phyloP scores from a whole-genome alignment of 129 eudicot species.

The Arctium lappa region DNA sequence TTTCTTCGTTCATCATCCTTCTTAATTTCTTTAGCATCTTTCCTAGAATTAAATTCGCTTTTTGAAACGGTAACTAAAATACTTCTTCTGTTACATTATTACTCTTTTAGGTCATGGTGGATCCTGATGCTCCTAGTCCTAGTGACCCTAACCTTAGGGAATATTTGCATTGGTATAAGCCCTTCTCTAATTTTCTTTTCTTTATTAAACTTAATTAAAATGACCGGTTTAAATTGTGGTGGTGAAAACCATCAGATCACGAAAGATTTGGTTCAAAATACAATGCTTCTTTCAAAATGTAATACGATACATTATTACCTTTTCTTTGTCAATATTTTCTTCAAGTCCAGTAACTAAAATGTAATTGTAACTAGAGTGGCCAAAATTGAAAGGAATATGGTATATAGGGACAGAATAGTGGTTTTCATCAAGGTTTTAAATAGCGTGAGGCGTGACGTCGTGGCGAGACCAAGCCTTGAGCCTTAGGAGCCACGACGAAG shows the following conservation, averaged over 20 bases:
- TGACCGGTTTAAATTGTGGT: not conserved
- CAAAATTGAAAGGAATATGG: not conserved
- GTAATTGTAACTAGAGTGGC: not conserved
- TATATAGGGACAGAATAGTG: not conserved
- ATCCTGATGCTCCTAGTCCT: conserved; percentile 95
- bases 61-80: not conserved
- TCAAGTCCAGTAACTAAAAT: not conserved
- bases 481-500: too few relatives aligned
- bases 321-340: not conserved
- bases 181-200: not conserved
- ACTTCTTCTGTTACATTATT: not conserved
- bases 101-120: conserved; percentile 69
- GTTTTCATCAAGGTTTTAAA: not conserved
- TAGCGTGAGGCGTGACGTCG: too few relatives aligned
- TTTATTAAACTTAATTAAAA: not conserved
- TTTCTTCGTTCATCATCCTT: not conserved
- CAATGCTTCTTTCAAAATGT: not conserved
- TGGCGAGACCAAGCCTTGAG: too few relatives aligned
- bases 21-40: not conserved
- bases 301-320: not conserved
- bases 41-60: not conserved
- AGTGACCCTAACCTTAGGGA: conserved; percentile 79
- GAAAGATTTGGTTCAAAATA: not conserved
- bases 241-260: not conserved
- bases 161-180: conserved; percentile 72